These are phyloP conservation scores for Mucor saturninus DNA, from an alignment of 371 early-diverging fungal species.

Conservation along the genomic window DNA sequence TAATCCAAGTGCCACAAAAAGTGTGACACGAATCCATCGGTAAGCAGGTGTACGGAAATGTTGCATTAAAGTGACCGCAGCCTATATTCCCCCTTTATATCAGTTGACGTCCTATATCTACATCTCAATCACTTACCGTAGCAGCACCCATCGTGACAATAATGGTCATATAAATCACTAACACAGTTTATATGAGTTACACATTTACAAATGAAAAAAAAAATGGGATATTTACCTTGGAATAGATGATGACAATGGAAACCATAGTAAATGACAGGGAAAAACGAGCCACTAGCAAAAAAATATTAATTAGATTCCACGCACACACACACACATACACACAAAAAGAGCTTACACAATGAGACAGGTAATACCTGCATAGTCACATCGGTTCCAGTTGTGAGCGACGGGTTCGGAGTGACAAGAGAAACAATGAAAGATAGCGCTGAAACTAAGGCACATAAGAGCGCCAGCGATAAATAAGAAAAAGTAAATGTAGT, in stretches of 20 bases:
- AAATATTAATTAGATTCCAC: background rate
- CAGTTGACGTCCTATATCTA: background rate
- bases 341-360: conserved; percentile 66
- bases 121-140: conserved; percentile 50
- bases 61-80: conserved; percentile 60
- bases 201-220: background rate
- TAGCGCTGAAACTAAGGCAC: conserved; percentile 82
- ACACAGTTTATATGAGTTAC: too few relatives aligned
- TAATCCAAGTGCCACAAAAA: conserved; percentile 83
- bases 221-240: conserved; percentile 27
- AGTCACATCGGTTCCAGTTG: conserved; percentile 87
- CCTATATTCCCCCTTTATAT: conserved; percentile 28
- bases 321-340: too few relatives aligned
- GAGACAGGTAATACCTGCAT: conserved; percentile 88
- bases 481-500: conserved; percentile 67
- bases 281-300: conserved; percentile 66
- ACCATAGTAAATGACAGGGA: conserved; percentile 77
- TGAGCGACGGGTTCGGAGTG: conserved; percentile 77
- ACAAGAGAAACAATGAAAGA: conserved; percentile 87
- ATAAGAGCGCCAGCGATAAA: conserved; percentile 74
- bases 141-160: conserved; percentile 69
- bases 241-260: conserved; percentile 42
- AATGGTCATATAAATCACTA: conserved; percentile 62
- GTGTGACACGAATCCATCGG: conserved; percentile 75
- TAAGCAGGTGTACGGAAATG: conserved; percentile 78